Conservation (phyloP, 306 rosid species). For the Prunus davidiana region DNA sequence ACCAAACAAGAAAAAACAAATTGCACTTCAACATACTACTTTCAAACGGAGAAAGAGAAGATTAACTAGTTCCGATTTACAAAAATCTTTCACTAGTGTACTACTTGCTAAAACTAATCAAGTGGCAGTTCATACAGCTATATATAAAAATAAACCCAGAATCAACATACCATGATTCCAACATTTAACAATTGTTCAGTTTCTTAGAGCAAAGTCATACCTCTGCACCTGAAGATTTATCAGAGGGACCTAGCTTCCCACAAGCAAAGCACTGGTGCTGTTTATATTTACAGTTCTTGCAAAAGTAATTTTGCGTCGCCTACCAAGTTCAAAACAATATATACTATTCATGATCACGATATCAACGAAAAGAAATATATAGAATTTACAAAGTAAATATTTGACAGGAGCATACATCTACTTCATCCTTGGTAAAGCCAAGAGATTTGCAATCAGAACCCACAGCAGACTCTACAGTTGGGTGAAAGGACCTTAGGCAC, state of each 20-base stretch:
- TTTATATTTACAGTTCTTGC: conserved; percentile 68
- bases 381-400: conserved; percentile 13
- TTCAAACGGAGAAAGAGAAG: background rate
- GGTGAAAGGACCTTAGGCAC: conserved; percentile 91
- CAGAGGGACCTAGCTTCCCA: conserved; percentile 77
- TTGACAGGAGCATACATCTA: conserved; percentile 50
- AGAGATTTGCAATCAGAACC: conserved; percentile 71
- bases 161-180: background rate
- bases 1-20: background rate
- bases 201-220: conserved; percentile 35
- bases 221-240: conserved; percentile 69
- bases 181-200: background rate
- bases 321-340: conserved; percentile 37
- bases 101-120: background rate
- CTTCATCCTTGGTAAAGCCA: conserved; percentile 53
- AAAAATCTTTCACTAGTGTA: background rate
- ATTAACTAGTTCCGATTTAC: background rate
- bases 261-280: conserved; percentile 89
- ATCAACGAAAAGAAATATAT: background rate
- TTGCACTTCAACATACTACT: background rate
- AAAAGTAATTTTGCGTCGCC: conserved; percentile 58
- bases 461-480: conserved; percentile 46
- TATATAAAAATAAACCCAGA: background rate
- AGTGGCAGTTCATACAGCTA: background rate
- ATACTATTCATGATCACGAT: background rate